Evolutionary conservation across 1,284 basidiomycete genomes (phyloP), one percentile per base, ranked within the genome.

Genomic region (Microbotryum violaceum): DNA sequence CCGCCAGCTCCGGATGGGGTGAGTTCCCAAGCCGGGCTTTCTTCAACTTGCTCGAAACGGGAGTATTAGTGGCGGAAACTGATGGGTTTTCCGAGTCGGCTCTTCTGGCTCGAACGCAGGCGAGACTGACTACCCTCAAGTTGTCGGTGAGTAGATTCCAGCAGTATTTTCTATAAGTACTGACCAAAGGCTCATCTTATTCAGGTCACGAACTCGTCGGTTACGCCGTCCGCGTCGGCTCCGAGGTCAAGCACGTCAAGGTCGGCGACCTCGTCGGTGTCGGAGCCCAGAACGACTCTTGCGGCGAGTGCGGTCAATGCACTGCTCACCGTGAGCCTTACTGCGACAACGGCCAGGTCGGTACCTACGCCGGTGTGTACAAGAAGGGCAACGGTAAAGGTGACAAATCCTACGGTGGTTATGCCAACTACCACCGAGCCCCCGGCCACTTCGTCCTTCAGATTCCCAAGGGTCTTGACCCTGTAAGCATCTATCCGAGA

Each of bases 121-220:
- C 16, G 3, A 23, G 21, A 10, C 20, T 23, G 29, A 27, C 9
- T 44, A 61, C 56, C 66, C 66, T n/a, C 62, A 67, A 25, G 55
- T 58, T 8, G 27, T 33, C n/a, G 33, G 33, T 37, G 8, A 37
- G 33, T 37, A 14, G 10, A 37, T 14, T 6, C 2, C 4, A 29
- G 3, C 3, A 6, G 4, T 3, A 29, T 29, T 29, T 29, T 6
- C 27, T 29, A 29, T 4, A 29, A 6, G 6, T 29, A 6, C 27
- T 29, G 27, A 29, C 27, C 27, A 29, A 29, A 29, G 27, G 33
- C 8, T 9, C 33, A 14, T 37, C 8, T 9, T 37, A 2, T 37
- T 37, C 76, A 12, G 79, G 79, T 18, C 79, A 81, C 72, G 79
- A 80, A 72, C 78, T 79, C 62, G 74, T 80, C 51, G 78, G 79